These are phyloP conservation scores for Debaryomyces sp. DNA, from an alignment of 1,139 yeast species.

Conservation along the genomic window DNA sequence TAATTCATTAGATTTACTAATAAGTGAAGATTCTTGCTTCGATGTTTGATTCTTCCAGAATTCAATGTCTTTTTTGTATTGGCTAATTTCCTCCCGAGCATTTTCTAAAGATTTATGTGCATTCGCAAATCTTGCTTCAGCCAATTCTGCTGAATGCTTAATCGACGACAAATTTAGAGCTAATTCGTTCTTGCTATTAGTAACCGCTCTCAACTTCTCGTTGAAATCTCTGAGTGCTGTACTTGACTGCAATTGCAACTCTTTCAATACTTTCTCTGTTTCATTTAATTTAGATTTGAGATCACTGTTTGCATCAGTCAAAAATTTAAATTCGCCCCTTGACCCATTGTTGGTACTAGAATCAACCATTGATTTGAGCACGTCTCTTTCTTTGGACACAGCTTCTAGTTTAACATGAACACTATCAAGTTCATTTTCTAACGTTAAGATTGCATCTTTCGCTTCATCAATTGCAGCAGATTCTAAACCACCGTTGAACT, in stretches of 20 bases:
- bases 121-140: conserved; percentile 36
- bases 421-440: conserved; percentile 63
- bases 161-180: conserved; percentile 31
- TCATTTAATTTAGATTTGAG: conserved; percentile 31
- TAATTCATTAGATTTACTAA: conserved; percentile 59
- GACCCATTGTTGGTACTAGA: conserved; percentile 12
- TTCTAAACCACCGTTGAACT: conserved; percentile 47
- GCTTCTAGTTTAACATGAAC: conserved; percentile 54
- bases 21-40: conserved; percentile 57
- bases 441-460: conserved; percentile 67
- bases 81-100: conserved; percentile 49
- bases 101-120: conserved; percentile 41
- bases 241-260: conserved; percentile 32
- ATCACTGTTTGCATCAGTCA: conserved; percentile 31
- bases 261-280: conserved; percentile 31
- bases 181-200: conserved; percentile 34
- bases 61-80: conserved; percentile 46
- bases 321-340: conserved; percentile 24
- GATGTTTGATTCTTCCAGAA: conserved; percentile 56
- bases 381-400: conserved; percentile 65
- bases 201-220: conserved; percentile 28
- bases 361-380: conserved; percentile 49
- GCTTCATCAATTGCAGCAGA: conserved; percentile 73
- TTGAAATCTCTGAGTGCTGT: conserved; percentile 27
- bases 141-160: conserved; percentile 36